A percentile compares a stretch with the other conserved stretches of the same genome.
Evolutionary conservation across 345 rosid genomes (phyloP).

Genomic region (Arabis hirsuta): DNA sequence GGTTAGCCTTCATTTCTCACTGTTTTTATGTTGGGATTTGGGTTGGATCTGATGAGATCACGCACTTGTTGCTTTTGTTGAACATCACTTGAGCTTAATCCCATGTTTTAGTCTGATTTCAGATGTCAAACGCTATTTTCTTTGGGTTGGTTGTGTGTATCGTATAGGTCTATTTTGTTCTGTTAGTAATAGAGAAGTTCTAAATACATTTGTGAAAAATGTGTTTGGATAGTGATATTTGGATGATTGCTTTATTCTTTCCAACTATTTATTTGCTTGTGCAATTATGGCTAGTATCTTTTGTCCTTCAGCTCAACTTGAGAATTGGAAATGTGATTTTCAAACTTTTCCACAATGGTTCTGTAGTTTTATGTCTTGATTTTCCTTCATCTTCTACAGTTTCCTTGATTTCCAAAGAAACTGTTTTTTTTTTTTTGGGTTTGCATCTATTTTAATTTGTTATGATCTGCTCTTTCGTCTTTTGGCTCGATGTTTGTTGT

Average conservation of each 20-base stretch:
- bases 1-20: slow-evolving; percentile 48
- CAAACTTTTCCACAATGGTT: background rate
- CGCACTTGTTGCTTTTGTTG: background rate
- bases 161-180: background rate
- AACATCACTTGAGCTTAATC: background rate
- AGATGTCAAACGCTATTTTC: background rate
- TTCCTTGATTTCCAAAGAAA: too few relatives aligned
- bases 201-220: background rate
- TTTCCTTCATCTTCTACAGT: background rate
- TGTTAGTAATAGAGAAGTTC: slow-evolving; percentile 20
- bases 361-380: background rate
- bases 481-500: slow-evolving; percentile 6
- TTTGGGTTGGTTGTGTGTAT: slow-evolving; percentile 4
- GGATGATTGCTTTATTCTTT: slow-evolving; percentile 21
- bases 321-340: slow-evolving; percentile 18
- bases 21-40: background rate
- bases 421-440: background rate
- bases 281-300: slow-evolving; percentile 25
- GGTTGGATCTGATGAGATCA: slow-evolving; percentile 26
- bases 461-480: slow-evolving; percentile 3
- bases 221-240: slow-evolving; percentile 6
- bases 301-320: slow-evolving; percentile 12
- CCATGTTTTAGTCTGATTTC: background rate
- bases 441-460: slow-evolving; percentile 16
- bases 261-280: slow-evolving; percentile 20